Percentiles rank a stretch among this genome's conserved stretches.
phyloP scores from a whole-genome alignment of 345 rosid genomes.

The Cardamine occulta region DNA sequence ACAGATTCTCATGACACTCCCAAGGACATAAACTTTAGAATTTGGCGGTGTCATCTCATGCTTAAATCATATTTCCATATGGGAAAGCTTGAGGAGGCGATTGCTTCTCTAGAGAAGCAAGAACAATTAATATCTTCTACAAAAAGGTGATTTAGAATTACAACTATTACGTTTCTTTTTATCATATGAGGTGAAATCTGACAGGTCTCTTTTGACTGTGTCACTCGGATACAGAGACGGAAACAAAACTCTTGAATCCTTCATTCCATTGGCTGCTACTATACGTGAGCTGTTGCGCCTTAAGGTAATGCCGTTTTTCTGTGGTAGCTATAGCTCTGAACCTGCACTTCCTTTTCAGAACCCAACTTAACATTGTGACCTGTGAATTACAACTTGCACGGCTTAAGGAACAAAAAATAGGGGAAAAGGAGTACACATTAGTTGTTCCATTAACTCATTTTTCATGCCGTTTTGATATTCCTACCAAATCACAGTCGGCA shows the following conservation, averaged over 20 bases:
- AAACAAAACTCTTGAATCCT: slow-evolving; percentile 56
- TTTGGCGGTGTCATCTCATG: slow-evolving; percentile 70
- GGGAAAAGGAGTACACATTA: not conserved
- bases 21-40: slow-evolving; percentile 52
- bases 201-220: slow-evolving; percentile 28
- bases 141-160: slow-evolving; percentile 50
- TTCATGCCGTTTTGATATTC: slow-evolving; percentile 22
- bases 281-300: slow-evolving; percentile 70
- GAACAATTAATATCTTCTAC: slow-evolving; percentile 50
- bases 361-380: not conserved
- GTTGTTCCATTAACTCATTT: slow-evolving; percentile 1
- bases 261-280: slow-evolving; percentile 62
- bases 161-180: slow-evolving; percentile 9
- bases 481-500: slow-evolving; percentile 56
- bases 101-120: slow-evolving; percentile 69
- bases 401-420: not conserved
- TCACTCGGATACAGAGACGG: slow-evolving; percentile 44
- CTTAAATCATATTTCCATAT: slow-evolving; percentile 76
- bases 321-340: slow-evolving; percentile 26
- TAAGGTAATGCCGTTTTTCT: slow-evolving; percentile 61
- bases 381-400: slow-evolving; percentile 1
- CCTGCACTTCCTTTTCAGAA: slow-evolving; percentile 17
- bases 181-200: slow-evolving; percentile 16
- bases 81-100: slow-evolving; percentile 93
- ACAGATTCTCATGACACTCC: slow-evolving; percentile 48